These are phyloP conservation scores for Sclerotinia subarctica DNA, from an alignment of 2,329 filamentous ascomycete genomes.

Conservation along the genomic window DNA sequence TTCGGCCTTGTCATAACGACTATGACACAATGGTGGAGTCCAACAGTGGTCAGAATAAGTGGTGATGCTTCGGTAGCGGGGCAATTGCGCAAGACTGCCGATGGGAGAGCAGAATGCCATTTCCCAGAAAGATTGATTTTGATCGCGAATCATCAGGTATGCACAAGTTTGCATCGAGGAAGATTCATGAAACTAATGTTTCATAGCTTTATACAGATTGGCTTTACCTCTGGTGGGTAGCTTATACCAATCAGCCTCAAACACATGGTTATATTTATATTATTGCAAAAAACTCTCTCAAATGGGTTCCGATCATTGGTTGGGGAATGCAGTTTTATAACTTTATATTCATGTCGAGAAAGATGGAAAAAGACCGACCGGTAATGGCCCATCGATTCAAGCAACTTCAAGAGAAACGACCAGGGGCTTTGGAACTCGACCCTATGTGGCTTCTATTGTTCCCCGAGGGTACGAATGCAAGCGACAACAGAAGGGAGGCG, in stretches of 20 bases:
- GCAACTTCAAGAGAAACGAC: conserved; percentile 60
- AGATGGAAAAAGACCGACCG: conserved; percentile 76
- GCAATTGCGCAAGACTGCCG: conserved; percentile 65
- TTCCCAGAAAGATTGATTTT: conserved; percentile 80
- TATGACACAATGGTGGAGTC: conserved; percentile 85
- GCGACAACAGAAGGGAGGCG: conserved; percentile 64
- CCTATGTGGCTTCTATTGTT: conserved; percentile 92
- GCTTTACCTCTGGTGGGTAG: conserved; percentile 91
- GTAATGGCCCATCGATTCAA: conserved; percentile 71
- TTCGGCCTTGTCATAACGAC: conserved; percentile 77
- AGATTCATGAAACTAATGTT: conserved; percentile 27
- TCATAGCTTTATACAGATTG: conserved; percentile 78
- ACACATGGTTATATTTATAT: conserved; percentile 89
- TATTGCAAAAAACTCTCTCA: conserved; percentile 83
- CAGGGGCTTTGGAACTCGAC: conserved; percentile 57
- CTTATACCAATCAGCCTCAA: conserved; percentile 70
- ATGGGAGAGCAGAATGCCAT: conserved; percentile 71
- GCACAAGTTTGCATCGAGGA: conserved; percentile 1
- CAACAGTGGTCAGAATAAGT: conserved; percentile 76
- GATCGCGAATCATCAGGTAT: conserved; percentile 81
- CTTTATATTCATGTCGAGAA: conserved; percentile 89
- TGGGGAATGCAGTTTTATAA: conserved; percentile 81
- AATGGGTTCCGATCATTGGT: conserved; percentile 75
- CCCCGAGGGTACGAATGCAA: conserved; percentile 82
- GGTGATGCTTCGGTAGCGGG: conserved; percentile 76